Base-by-base conservation (phyloP, 768 basidiomycete genomes). In the Pleurotus djamor region DNA sequence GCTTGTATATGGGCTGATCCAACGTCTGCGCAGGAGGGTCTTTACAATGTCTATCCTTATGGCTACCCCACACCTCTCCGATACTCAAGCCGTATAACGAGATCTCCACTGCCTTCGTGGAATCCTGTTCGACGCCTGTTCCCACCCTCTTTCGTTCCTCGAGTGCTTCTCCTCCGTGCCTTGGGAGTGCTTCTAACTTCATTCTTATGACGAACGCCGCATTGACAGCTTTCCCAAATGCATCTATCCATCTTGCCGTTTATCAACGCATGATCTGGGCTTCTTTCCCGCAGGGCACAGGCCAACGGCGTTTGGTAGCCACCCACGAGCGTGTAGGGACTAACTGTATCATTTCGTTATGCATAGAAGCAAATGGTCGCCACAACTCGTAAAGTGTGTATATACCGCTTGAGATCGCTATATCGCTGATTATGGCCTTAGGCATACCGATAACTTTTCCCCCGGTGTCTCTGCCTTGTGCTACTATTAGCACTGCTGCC, bases 51-150 rank as follows among this genome's bases (percentile, higher is more conserved):
- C 38, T 41, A 41, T 41, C n/a, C 38, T 41, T 41, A n/a, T 16
- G 7, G 13, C 12, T 47, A 47, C 17, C 45, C 7, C 45, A 47
- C 13, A 8, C 45, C 45, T 47, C 45, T 47, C 45, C 45, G 45
- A 17, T 17, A 7, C 45, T 3, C 45, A 12, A 50, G 49, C 34
- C 5, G 32, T 50, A 50, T 50, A 44, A 56, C 54, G 17, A 45
- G 54, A 56, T 56, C 54, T 44, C 54, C 41, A 17, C 41, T 44
- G 17, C 28, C 54, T 21, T 56, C 41, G 41, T 56, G 54, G 54
- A 44, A 56, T 56, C 13, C 28, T 56, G 14, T 17, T 9, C 10
- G 28, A 50, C 7, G 49, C 49, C 34, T 50, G 34, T 50, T 17
- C 28, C 34, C 49, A 50, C 49, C 17, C 17, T 17, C 13, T 3